A percentile compares a stretch with the other conserved stretches of the same genome.
These are phyloP conservation scores for Claviceps capensis DNA, from an alignment of 2,329 filamentous ascomycete species.

Conservation along the genomic window DNA sequence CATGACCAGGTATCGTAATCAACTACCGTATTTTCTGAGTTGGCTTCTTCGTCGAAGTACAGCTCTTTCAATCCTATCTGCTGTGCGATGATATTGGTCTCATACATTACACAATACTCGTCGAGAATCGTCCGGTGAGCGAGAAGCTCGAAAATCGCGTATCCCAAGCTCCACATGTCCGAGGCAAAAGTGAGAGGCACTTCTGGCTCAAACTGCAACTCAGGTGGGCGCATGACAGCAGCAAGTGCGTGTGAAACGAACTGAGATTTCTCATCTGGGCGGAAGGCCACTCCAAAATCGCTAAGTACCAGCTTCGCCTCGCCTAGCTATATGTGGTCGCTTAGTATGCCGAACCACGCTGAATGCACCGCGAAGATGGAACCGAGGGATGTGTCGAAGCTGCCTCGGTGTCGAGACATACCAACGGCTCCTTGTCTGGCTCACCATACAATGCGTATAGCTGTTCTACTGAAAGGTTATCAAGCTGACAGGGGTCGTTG, in stretches of 20 bases:
- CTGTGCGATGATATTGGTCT: neutral
- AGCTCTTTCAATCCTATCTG: no score
- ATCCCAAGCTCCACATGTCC: constrained; percentile 27
- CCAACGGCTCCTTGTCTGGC: constrained; percentile 5
- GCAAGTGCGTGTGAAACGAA: constrained; percentile 6
- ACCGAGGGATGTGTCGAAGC: no score
- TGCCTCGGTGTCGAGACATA: no score
- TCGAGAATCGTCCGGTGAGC: constrained; percentile 11
- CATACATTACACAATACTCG: constrained; percentile 1
- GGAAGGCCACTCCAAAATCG: constrained; percentile 13
- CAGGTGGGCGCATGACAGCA: constrained; percentile 15
- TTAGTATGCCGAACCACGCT: constrained; percentile 15
- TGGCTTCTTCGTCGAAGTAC: no score
- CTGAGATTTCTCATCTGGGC: constrained; percentile 11
- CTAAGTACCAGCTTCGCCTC: constrained; percentile 10
- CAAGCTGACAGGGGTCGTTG: constrained; percentile 9
- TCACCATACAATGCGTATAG: constrained; percentile 13
- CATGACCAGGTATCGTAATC: no score
- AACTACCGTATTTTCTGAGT: no score
- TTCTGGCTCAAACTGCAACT: constrained; percentile 7
- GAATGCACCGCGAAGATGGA: constrained; percentile 10
- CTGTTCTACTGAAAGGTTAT: constrained; percentile 12
- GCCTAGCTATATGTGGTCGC: no score
- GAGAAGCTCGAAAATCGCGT: constrained; percentile 22
- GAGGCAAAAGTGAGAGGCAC: constrained; percentile 19